These are phyloP conservation scores for Ogataea hybrid DNA, from an alignment of 1,139 yeast species.

Conservation along the genomic window DNA sequence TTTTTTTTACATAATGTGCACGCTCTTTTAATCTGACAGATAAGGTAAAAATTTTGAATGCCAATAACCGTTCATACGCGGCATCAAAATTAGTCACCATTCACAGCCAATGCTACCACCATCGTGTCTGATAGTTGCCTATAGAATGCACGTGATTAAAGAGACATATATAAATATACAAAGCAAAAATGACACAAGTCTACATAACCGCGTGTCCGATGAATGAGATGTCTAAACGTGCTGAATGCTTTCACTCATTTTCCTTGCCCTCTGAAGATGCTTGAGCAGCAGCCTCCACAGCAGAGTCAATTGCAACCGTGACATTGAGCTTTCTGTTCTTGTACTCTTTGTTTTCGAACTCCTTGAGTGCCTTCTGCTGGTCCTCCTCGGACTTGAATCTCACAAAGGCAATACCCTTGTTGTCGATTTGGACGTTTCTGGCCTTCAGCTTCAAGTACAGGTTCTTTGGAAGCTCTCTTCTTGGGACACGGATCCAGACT, in stretches of 20 bases:
- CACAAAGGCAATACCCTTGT: slow-evolving; percentile 65
- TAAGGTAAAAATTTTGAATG: background rate
- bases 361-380: slow-evolving; percentile 48
- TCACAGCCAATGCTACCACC: background rate
- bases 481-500: slow-evolving; percentile 57
- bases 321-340: slow-evolving; percentile 54
- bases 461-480: slow-evolving; percentile 42
- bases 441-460: slow-evolving; percentile 41
- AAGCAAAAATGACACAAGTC: slow-evolving; percentile 12
- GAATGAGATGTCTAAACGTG: slow-evolving; percentile 6
- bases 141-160: slow-evolving; percentile 5
- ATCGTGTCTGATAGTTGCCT: background rate
- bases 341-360: slow-evolving; percentile 51
- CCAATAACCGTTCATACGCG: background rate
- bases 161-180: slow-evolving; percentile 15
- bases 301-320: slow-evolving; percentile 53
- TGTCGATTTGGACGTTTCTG: slow-evolving; percentile 42
- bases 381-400: slow-evolving; percentile 47
- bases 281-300: slow-evolving; percentile 12
- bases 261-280: slow-evolving; percentile 11
- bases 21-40: background rate
- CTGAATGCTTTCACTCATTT: slow-evolving; percentile 5
- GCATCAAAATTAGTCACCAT: background rate
- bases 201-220: background rate
- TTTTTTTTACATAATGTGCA: background rate